Conservation (phyloP, 805 yeast genomes). For the Saturnispora kantuleensis region DNA sequence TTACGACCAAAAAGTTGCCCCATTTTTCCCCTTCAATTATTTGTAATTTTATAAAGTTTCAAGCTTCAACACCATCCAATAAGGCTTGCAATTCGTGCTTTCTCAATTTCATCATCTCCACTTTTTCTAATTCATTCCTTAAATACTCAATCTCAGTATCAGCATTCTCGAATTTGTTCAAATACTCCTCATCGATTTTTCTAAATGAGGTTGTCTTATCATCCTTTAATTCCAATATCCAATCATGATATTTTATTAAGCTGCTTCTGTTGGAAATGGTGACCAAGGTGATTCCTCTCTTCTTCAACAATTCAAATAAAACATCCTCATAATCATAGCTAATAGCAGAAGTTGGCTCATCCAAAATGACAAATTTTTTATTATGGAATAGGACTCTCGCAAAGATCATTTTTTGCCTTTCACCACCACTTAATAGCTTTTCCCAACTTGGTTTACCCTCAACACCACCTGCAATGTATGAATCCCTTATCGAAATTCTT, state of each 20-base stretch:
- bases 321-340: conserved; percentile 84
- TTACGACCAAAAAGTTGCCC: conserved; percentile 12
- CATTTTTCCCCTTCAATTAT: conserved; percentile 16
- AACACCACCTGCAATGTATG: conserved; percentile 16
- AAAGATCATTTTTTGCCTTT: conserved; percentile 80
- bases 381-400: conserved; percentile 75
- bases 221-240: conserved; percentile 56
- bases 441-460: conserved; percentile 47
- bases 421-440: conserved; percentile 94
- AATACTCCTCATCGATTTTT: conserved; percentile 22
- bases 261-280: conserved; percentile 80
- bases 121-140: conserved; percentile 48
- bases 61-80: conserved; percentile 33
- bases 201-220: conserved; percentile 43
- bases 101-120: conserved; percentile 50
- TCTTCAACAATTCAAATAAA: conserved; percentile 64
- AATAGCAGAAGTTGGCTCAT: conserved; percentile 92
- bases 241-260: conserved; percentile 76
- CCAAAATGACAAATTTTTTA: conserved; percentile 75
- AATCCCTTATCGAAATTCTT: conserved; percentile 19
- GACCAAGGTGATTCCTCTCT: conserved; percentile 62
- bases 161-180: conserved; percentile 42
- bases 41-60: too few species aligned
- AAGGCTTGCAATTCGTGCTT: conserved; percentile 46
- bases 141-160: conserved; percentile 69